Evolutionary conservation across 2,329 filamentous ascomycete genomes (phyloP).

Genomic region (Colletotrichum higginsianum): DNA sequence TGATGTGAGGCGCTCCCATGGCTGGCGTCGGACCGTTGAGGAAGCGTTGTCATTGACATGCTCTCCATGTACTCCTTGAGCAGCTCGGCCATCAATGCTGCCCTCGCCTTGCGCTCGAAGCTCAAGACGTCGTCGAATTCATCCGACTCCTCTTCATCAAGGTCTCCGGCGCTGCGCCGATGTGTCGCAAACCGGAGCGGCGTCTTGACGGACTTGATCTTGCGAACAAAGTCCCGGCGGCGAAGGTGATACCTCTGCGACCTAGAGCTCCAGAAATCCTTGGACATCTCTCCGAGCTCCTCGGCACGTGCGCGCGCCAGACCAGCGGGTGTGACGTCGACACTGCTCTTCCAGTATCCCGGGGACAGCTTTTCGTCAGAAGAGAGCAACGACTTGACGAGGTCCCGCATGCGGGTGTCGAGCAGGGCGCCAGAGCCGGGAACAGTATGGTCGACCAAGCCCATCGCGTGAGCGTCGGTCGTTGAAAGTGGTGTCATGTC

Average conservation of each 20-base stretch:
- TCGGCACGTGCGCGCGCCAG: slow-evolving; percentile 52
- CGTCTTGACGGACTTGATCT: slow-evolving; percentile 54
- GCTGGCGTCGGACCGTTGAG: neutral
- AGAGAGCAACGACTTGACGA: slow-evolving; percentile 51
- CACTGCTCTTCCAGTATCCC: slow-evolving; percentile 52
- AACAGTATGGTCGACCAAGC: slow-evolving; percentile 57
- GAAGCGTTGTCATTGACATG: slow-evolving; percentile 12
- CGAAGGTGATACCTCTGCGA: slow-evolving; percentile 55
- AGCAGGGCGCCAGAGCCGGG: slow-evolving; percentile 51
- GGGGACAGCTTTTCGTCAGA: slow-evolving; percentile 35
- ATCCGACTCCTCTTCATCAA: slow-evolving; percentile 56
- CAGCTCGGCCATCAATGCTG: slow-evolving; percentile 29
- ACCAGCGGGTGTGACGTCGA: slow-evolving; percentile 50
- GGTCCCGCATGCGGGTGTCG: slow-evolving; percentile 53
- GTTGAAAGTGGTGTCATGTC: slow-evolving; percentile 57
- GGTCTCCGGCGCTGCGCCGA: slow-evolving; percentile 46
- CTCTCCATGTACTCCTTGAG: slow-evolving; percentile 38
- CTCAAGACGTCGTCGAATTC: slow-evolving; percentile 52
- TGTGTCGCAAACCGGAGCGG: slow-evolving; percentile 58
- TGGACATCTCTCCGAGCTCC: slow-evolving; percentile 58
- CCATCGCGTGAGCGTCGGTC: slow-evolving; percentile 54
- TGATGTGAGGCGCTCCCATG: neutral
- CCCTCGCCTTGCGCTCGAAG: slow-evolving; percentile 42
- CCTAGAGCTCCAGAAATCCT: slow-evolving; percentile 59
- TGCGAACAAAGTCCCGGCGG: slow-evolving; percentile 57